A percentile compares a stretch with the other conserved stretches of the same genome.
These are phyloP conservation scores for Sporothrix protearum DNA, from an alignment of 2,329 filamentous ascomycete species.

Conservation along the genomic window DNA sequence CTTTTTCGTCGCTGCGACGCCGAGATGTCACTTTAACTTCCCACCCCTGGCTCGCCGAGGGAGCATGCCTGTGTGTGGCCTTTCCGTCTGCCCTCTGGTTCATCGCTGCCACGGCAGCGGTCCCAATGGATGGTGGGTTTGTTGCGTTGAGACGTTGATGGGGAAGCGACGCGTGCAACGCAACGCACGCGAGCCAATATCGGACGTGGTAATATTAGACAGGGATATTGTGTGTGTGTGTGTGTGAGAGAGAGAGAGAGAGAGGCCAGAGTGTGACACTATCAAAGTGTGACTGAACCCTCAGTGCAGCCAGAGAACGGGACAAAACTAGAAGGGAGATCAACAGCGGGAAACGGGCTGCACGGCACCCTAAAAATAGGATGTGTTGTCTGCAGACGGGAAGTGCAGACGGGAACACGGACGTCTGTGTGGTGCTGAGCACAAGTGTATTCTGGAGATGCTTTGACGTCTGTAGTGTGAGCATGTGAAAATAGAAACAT, in stretches of 20 bases:
- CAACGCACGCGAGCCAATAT: slow-evolving; percentile 12
- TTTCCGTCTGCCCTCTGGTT: background rate
- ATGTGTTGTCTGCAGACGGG: background rate
- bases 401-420: slow-evolving; percentile 2
- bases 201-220: background rate
- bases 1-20: background rate
- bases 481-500: background rate
- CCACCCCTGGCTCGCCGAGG: background rate
- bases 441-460: background rate
- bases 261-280: background rate
- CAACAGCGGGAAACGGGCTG: background rate
- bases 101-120: background rate
- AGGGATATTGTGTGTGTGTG: background rate
- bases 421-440: background rate
- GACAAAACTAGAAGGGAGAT: background rate
- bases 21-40: background rate
- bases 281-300: background rate
- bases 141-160: background rate
- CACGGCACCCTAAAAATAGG: background rate
- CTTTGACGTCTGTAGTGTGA: background rate
- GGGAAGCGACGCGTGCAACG: background rate
- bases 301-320: background rate
- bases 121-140: slow-evolving; percentile 3
- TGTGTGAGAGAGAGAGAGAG: background rate
- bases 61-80: too few relatives aligned